Conservation (phyloP, 2,329 filamentous ascomycete species). For the Huntiella bhutanensis region DNA sequence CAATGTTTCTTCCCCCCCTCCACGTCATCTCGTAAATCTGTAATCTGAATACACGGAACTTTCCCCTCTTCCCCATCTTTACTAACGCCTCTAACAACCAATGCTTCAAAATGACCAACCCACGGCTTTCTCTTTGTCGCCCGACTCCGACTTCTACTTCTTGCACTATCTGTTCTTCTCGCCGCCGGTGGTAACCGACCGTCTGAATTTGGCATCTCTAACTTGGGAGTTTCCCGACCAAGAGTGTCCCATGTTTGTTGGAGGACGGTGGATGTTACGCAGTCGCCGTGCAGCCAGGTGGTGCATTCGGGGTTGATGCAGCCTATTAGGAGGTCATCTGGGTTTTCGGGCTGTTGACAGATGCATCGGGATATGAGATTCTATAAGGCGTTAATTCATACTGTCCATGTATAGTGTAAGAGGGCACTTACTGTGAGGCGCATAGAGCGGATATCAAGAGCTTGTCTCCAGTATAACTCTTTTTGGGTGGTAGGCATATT, state of each 20-base stretch:
- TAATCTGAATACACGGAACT: conserved; percentile 30
- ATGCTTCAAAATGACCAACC: conserved; percentile 31
- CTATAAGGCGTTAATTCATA: conserved; percentile 21
- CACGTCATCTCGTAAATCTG: conserved; percentile 28
- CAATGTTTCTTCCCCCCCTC: conserved; percentile 31
- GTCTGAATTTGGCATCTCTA: not conserved
- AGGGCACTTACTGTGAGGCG: conserved; percentile 35
- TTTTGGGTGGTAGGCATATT: conserved; percentile 28
- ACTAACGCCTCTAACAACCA: conserved; percentile 18
- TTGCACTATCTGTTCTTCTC: conserved; percentile 7
- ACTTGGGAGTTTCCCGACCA: conserved; percentile 31
- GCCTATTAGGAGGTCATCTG: conserved; percentile 39
- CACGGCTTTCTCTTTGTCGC: conserved; percentile 25
- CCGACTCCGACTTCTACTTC: not conserved
- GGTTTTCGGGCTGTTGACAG: conserved; percentile 41
- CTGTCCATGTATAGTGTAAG: not conserved
- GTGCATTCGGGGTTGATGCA: conserved; percentile 36
- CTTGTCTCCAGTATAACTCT: conserved; percentile 45
- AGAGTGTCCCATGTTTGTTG: conserved; percentile 30
- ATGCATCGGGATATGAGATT: conserved; percentile 34
- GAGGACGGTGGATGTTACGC: conserved; percentile 37
- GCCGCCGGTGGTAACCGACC: conserved; percentile 12
- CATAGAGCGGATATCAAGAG: conserved; percentile 35
- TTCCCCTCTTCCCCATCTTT: conserved; percentile 18
- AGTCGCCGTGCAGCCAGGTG: conserved; percentile 45